Conservation (phyloP, 2,329 filamentous ascomycete genomes). For the Aspergillus neoniger region DNA sequence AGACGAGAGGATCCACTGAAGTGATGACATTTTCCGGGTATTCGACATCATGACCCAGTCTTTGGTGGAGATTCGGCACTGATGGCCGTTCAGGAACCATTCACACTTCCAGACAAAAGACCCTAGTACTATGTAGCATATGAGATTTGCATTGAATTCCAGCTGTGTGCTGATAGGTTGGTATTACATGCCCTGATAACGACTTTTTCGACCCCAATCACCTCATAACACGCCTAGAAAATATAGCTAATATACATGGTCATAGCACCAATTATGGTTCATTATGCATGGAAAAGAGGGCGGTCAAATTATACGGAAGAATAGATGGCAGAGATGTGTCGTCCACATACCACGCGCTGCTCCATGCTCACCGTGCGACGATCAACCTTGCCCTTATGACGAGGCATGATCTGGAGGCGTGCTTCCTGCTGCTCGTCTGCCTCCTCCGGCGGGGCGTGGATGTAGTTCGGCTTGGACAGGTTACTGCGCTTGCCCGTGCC, state of each 20-base stretch:
- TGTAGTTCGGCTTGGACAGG: constrained; percentile 71
- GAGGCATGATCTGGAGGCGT: constrained; percentile 78
- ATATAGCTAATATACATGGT: constrained; percentile 4
- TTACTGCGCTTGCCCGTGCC: constrained; percentile 90
- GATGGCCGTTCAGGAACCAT: no score
- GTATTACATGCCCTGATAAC: not conserved
- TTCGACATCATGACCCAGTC: constrained; percentile 4
- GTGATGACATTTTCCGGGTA: constrained; percentile 8
- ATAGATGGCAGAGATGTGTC: constrained; percentile 80
- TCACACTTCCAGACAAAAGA: no score
- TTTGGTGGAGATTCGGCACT: no score
- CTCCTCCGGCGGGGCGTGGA: constrained; percentile 72
- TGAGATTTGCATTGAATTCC: no score
- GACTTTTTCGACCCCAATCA: not conserved
- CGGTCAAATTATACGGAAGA: constrained; percentile 56
- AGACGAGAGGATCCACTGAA: constrained; percentile 3
- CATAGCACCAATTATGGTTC: not conserved
- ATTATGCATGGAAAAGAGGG: constrained; percentile 20
- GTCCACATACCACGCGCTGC: constrained; percentile 85
- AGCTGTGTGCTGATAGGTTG: no score
- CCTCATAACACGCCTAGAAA: not conserved
- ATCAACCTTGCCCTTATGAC: constrained; percentile 67
- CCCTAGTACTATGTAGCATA: no score
- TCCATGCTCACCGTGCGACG: constrained; percentile 75
- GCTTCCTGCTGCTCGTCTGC: constrained; percentile 64